A percentile compares a stretch with the other conserved stretches of the same genome.
These are phyloP conservation scores for Leccinum variicolor DNA, from an alignment of 768 basidiomycete species.

Conservation along the genomic window DNA sequence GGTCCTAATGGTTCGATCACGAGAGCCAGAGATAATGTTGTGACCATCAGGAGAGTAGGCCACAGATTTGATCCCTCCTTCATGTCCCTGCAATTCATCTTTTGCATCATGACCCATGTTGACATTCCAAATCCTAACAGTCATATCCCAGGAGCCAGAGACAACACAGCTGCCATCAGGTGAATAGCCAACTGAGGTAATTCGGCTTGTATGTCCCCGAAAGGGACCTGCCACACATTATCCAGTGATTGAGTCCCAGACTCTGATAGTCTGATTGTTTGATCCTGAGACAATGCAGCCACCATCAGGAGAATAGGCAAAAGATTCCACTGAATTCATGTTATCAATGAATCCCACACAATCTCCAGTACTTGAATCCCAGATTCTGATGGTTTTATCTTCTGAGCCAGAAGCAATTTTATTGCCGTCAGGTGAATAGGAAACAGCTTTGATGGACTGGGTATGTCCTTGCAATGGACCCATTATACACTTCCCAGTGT, in stretches of 20 bases:
- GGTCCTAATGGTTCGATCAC: conserved; percentile 1
- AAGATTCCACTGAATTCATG: conserved; percentile 1
- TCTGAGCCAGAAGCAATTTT: conserved; percentile 16
- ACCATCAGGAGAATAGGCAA: conserved; percentile 27
- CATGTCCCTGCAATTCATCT: conserved; percentile 4
- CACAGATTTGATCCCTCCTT: not conserved
- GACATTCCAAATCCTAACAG: conserved; percentile 17
- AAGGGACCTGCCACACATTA: conserved; percentile 13
- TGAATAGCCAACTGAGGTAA: conserved; percentile 11
- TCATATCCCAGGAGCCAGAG: conserved; percentile 17
- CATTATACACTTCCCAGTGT: conserved; percentile 5
- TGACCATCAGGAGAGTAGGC: conserved; percentile 16
- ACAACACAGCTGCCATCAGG: conserved; percentile 14
- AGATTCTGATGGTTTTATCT: conserved; percentile 17
- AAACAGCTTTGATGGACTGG: not conserved
- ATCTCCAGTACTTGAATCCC: conserved; percentile 13
- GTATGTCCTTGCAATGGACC: conserved; percentile 9
- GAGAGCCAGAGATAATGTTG: conserved; percentile 10
- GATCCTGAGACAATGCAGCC: conserved; percentile 24
- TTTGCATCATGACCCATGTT: not conserved
- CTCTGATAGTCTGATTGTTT: conserved; percentile 12
- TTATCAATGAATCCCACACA: not conserved
- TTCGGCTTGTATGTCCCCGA: conserved; percentile 10
- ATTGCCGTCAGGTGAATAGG: conserved; percentile 23
- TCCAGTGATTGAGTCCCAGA: conserved; percentile 19